phyloP scores from a whole-genome alignment of 1,139 yeast genomes.

The Kodamaea ohmeri region DNA sequence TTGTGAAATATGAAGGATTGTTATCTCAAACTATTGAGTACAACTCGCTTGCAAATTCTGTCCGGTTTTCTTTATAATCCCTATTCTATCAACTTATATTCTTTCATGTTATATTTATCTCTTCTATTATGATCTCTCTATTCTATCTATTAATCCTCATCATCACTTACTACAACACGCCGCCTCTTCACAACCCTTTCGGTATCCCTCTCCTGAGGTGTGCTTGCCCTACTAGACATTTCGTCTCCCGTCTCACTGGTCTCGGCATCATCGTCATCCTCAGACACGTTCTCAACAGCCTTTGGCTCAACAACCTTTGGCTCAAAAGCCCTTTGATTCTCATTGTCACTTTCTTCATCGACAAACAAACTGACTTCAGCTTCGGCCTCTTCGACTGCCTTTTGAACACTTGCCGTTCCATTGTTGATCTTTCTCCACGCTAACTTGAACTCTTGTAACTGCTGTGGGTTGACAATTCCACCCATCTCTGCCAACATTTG shows the following conservation, averaged over 20 bases:
- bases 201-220: constrained; percentile 1
- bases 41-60: no score
- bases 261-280: neutral
- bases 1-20: no score
- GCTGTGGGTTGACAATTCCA: constrained; percentile 39
- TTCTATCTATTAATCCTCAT: constrained; percentile 3
- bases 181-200: constrained; percentile 5
- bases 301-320: constrained; percentile 10
- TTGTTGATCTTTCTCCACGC: constrained; percentile 36
- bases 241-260: neutral
- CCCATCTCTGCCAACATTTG: constrained; percentile 36
- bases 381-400: constrained; percentile 24
- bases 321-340: constrained; percentile 1
- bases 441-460: constrained; percentile 36
- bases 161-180: constrained; percentile 4
- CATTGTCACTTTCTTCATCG: constrained; percentile 9
- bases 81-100: no score
- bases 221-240: neutral
- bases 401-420: constrained; percentile 15
- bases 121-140: no score
- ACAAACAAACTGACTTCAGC: constrained; percentile 21
- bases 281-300: constrained; percentile 28
- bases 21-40: no score
- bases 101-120: no score
- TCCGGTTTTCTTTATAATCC: no score